These are phyloP conservation scores for Colletotrichum liaoningense DNA, from an alignment of 2,329 filamentous ascomycete genomes.

Conservation along the genomic window DNA sequence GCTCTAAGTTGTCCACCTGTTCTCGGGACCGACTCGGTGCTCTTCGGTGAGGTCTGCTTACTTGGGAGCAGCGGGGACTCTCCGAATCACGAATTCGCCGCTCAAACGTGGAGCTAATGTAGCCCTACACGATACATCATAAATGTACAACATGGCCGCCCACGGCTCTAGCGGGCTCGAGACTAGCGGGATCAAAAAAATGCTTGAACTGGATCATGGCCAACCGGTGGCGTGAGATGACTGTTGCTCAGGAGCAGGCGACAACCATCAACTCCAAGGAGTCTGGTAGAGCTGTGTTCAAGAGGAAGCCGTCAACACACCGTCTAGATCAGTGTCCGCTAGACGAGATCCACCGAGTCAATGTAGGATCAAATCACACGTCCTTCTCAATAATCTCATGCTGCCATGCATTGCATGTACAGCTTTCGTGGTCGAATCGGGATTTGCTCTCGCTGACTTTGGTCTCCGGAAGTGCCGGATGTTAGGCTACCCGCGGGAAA, in stretches of 20 bases:
- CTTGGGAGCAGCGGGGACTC: neutral
- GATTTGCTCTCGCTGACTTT: neutral
- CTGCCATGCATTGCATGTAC: neutral
- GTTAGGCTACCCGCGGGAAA: neutral
- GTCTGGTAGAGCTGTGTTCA: neutral
- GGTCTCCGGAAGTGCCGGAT: constrained; percentile 21
- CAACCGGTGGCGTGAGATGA: neutral
- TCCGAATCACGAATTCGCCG: neutral
- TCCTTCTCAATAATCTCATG: neutral
- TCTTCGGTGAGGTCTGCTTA: neutral
- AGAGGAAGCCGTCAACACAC: neutral
- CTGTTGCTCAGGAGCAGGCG: too few relatives aligned
- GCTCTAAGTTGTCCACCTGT: neutral
- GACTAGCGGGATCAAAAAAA: neutral
- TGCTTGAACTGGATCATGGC: neutral
- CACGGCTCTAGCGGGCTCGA: neutral
- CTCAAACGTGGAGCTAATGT: neutral
- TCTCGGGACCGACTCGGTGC: constrained; percentile 24
- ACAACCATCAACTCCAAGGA: neutral
- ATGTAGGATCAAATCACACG: neutral
- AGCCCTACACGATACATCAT: neutral
- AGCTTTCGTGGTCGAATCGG: neutral
- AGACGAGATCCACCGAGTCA: neutral
- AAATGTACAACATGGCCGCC: neutral
- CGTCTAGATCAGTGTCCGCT: neutral